A percentile compares a stretch with the other conserved stretches of the same genome.
phyloP scores from a whole-genome alignment of 257 asterid genomes.

The Asclepias syriaca region DNA sequence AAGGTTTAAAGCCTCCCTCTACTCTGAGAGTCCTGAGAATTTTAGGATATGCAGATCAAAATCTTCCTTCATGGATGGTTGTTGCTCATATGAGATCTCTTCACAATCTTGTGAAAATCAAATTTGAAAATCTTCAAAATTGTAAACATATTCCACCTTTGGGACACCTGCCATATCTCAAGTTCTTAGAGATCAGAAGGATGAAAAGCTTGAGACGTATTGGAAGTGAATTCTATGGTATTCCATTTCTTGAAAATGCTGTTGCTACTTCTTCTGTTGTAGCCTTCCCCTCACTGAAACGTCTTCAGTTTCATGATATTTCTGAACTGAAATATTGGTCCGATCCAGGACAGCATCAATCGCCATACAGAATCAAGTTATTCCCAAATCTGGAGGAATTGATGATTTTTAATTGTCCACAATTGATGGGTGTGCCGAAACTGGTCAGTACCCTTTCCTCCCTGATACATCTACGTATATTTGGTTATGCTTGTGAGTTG shows the following conservation, averaged over 20 bases:
- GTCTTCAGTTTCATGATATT: neutral
- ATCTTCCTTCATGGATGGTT: conserved; percentile 5
- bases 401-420: too few relatives aligned
- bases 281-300: neutral
- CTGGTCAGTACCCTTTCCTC: too few relatives aligned
- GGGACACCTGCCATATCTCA: neutral
- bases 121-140: neutral
- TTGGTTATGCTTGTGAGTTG: too few relatives aligned
- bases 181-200: neutral
- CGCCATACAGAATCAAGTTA: too few relatives aligned
- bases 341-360: too few relatives aligned
- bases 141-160: neutral
- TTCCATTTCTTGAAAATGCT: neutral
- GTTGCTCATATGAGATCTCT: neutral
- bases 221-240: neutral
- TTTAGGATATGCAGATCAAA: neutral
- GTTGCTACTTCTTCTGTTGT: neutral
- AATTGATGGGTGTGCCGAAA: too few relatives aligned
- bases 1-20: conserved; percentile 10
- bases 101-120: neutral
- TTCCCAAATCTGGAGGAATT: too few relatives aligned
- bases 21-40: neutral
- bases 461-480: too few relatives aligned
- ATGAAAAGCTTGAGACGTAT: neutral
- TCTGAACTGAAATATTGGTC: neutral